Base-by-base conservation (phyloP, 768 basidiomycete genomes). In the Serpula lacrymans region DNA sequence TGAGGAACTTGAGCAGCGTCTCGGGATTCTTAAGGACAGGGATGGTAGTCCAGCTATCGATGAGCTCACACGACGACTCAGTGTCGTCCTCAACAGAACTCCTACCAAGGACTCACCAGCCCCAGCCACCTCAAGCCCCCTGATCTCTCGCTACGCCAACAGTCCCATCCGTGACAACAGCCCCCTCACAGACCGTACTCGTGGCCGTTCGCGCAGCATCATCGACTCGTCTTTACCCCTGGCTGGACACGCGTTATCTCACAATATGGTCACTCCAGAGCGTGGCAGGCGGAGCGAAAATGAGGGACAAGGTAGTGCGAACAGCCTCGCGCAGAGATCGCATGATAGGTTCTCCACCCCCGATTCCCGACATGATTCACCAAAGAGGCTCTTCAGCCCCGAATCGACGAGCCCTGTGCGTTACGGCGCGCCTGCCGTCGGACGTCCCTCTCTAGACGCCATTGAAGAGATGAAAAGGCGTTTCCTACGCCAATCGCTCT, bases 391-490 rank as follows among this genome's bases (percentile, higher is more conserved):
- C 5, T 12, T 27, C 41, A 3, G 18, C n/a, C 23, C 24, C 16
- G 30, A 32, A 4, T 47, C 37, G 3, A 29, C 28, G 10, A 29
- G 28, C 28, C 14, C 28, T 29, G 10, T 14, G 28, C 10, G 14
- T 10, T 14, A 14, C 14, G 10, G 28, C 34, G 7, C 39, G 27
- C 29, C 36, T 20, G 14, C 42, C 51, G n/a, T 54, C 43, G 50
- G 45, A 17, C 39, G 56, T 16, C 66, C 71, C 6, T 71, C 72
- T 5, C 53, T 63, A 20, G 75, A 78, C 17, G 77, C 78, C 2
- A 65, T 81, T 33, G 74, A 81, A 54, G 75, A 80, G 50, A 78
- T 83, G 77, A 84, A 82, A 59, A 69, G 62, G 49, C 65, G 78
- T 28, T 74, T 82, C 48, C 57, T 78, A 38, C 57, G 55, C 34